These are phyloP conservation scores for Sabuloglossum arenarium DNA, from an alignment of 495 filamentous ascomycete species.

Conservation along the genomic window DNA sequence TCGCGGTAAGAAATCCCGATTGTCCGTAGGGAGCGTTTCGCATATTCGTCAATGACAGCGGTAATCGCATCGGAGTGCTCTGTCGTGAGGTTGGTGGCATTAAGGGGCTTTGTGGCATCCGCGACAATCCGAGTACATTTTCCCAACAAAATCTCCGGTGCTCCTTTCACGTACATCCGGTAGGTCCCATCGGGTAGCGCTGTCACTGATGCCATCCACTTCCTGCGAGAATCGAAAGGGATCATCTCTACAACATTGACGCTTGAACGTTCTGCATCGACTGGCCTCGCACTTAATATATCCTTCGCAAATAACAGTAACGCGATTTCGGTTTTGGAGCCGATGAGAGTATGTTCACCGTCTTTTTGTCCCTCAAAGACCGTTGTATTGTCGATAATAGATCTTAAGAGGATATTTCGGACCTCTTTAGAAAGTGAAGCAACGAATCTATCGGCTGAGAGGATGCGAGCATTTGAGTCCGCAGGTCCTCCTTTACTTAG, in stretches of 20 bases:
- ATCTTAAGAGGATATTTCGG: constrained; percentile 30
- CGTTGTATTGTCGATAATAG: constrained; percentile 43
- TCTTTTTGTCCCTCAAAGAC: constrained; percentile 38
- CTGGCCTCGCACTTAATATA: constrained; percentile 37
- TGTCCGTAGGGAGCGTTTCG: constrained; percentile 35
- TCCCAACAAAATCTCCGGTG: constrained; percentile 44
- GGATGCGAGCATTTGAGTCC: no score
- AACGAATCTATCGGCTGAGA: constrained; percentile 20
- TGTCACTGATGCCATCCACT: constrained; percentile 74
- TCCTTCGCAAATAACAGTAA: constrained; percentile 39
- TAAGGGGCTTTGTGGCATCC: no score
- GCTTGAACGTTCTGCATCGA: constrained; percentile 35
- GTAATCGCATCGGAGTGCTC: constrained; percentile 5
- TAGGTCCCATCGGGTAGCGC: constrained; percentile 42
- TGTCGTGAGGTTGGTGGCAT: no score
- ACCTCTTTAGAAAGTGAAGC: constrained; percentile 20
- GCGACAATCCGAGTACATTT: constrained; percentile 8
- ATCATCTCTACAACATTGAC: constrained; percentile 45
- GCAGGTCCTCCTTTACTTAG: constrained; percentile 12
- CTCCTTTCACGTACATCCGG: constrained; percentile 66
- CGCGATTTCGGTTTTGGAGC: constrained; percentile 50
- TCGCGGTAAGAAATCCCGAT: constrained; percentile 43
- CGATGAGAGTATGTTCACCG: constrained; percentile 30
- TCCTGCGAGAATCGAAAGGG: constrained; percentile 70
- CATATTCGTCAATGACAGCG: constrained; percentile 31